phyloP scores from a whole-genome alignment of 768 basidiomycete species.

The Lactifluus echinatus region DNA sequence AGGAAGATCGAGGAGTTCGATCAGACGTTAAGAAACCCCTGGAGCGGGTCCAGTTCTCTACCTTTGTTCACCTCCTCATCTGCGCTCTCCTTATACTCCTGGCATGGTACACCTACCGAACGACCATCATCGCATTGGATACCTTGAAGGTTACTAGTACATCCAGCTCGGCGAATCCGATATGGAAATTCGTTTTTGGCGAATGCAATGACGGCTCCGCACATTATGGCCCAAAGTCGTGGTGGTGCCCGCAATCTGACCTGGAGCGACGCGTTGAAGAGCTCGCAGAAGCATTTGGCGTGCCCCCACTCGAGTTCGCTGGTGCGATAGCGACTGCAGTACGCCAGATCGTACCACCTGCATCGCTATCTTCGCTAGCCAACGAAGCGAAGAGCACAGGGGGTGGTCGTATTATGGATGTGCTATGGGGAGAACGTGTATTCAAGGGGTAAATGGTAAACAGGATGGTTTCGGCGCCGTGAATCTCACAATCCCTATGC shows the following conservation, averaged over 20 bases:
- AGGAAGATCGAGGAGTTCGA: slow-evolving; percentile 4
- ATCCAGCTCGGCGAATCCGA: neutral
- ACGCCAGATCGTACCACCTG: slow-evolving; percentile 49
- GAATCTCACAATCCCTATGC: too few species aligned
- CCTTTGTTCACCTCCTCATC: slow-evolving; percentile 9
- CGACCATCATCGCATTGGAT: slow-evolving; percentile 2
- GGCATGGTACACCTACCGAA: slow-evolving; percentile 12
- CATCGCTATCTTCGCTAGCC: slow-evolving; percentile 48
- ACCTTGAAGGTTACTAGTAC: neutral
- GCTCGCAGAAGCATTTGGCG: slow-evolving; percentile 53
- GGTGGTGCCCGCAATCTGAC: neutral
- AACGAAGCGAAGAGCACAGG: slow-evolving; percentile 35
- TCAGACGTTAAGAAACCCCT: slow-evolving; percentile 6
- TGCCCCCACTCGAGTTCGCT: slow-evolving; percentile 52
- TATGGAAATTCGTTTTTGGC: neutral
- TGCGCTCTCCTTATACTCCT: neutral
- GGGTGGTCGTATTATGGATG: slow-evolving; percentile 16
- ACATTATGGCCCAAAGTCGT: neutral
- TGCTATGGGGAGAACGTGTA: slow-evolving; percentile 1
- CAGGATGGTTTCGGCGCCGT: neutral
- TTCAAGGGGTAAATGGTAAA: neutral
- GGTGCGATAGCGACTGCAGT: slow-evolving; percentile 55
- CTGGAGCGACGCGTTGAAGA: slow-evolving; percentile 52
- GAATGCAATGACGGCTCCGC: neutral
- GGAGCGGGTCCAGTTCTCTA: neutral